Conservation (phyloP, 1,284 basidiomycete genomes). For the Ceratobasidium sp. region DNA sequence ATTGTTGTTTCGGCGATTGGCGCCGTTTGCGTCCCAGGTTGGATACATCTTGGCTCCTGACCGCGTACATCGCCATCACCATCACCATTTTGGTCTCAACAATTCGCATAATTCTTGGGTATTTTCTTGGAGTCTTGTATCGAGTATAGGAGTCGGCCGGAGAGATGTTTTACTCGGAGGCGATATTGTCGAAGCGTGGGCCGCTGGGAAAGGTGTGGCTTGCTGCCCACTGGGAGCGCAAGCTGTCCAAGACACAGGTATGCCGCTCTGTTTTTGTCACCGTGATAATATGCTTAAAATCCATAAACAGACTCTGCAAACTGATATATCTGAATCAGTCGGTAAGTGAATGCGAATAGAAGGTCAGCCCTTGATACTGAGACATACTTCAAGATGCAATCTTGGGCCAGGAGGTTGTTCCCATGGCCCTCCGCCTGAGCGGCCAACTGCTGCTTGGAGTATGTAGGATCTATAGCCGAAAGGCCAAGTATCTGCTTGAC, state of each 20-base stretch:
- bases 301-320: conserved; percentile 69
- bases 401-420: conserved; percentile 80
- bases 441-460: conserved; percentile 95
- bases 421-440: conserved; percentile 90
- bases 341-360: conserved; percentile 59
- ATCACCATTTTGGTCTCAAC: not conserved
- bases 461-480: conserved; percentile 94
- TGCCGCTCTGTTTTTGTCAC: not conserved
- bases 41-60: conserved; percentile 24
- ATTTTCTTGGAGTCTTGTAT: conserved; percentile 27
- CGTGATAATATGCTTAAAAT: not conserved
- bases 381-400: conserved; percentile 69
- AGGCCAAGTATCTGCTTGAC: conserved; percentile 95
- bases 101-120: no score
- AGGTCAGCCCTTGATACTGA: not conserved
- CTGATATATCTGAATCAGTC: conserved; percentile 91
- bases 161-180: conserved; percentile 84
- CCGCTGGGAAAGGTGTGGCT: conserved; percentile 97
- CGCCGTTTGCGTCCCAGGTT: conserved; percentile 27
- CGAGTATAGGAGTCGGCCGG: not conserved
- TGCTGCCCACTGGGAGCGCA: conserved; percentile 97
- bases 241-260: conserved; percentile 88
- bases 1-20: conserved; percentile 31
- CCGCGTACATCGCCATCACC: not conserved
- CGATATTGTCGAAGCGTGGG: conserved; percentile 89